A percentile compares a stretch with the other conserved stretches of the same genome.
Evolutionary conservation across 305 asterid genomes (phyloP).

Genomic region (Fraxinus dipetala): DNA sequence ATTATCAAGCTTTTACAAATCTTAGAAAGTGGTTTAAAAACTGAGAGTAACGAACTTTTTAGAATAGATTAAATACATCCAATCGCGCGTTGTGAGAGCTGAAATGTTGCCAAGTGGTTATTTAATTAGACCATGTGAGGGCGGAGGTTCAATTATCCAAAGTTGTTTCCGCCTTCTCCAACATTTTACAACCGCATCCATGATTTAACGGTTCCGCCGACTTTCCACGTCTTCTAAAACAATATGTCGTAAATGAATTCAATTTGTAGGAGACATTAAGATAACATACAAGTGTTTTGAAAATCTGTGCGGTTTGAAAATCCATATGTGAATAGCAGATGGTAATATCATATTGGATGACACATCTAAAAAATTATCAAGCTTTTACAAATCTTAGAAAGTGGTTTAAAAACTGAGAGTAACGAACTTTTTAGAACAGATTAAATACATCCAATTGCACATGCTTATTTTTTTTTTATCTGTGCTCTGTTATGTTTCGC

Average conservation of each 20-base stretch:
- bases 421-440: not conserved
- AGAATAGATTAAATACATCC: not conserved
- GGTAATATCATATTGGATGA: not conserved
- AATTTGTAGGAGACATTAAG: not conserved
- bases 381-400: not conserved
- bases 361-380: not conserved
- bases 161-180: not conserved
- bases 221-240: not conserved
- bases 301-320: not conserved
- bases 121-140: constrained; percentile 85
- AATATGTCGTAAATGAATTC: not conserved
- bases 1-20: not conserved
- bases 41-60: not conserved
- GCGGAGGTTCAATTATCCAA: constrained; percentile 81
- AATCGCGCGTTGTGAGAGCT: constrained; percentile 50
- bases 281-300: not conserved
- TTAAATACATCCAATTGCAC: not conserved
- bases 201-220: not conserved
- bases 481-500: not conserved
- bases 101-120: constrained; percentile 89
- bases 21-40: not conserved
- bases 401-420: not conserved
- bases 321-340: not conserved
- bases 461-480: not conserved
- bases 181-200: not conserved